Evolutionary conservation across 2,329 filamentous ascomycete genomes (phyloP).

Genomic region (Penicillium janthinellum): DNA sequence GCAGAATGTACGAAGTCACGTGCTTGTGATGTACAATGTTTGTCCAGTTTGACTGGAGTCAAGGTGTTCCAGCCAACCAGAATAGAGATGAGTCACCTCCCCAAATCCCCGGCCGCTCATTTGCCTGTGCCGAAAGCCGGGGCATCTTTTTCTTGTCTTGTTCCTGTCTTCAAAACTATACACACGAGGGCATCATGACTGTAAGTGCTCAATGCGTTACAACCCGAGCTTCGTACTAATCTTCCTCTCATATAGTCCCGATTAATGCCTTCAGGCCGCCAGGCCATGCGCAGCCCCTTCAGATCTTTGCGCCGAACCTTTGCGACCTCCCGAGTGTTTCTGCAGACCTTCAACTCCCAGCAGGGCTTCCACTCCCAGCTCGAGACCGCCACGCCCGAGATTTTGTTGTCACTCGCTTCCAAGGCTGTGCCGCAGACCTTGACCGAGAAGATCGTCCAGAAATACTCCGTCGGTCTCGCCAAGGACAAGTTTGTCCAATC

Average conservation of each 20-base stretch:
- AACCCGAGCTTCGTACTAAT: neutral
- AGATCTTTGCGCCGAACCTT: slow-evolving; percentile 32
- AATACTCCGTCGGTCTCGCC: slow-evolving; percentile 73
- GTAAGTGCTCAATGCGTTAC: slow-evolving; percentile 9
- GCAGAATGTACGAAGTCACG: neutral
- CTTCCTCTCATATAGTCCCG: slow-evolving; percentile 16
- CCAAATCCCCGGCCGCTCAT: slow-evolving; percentile 18
- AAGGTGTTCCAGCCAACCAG: slow-evolving; percentile 6
- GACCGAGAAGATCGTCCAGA: slow-evolving; percentile 90
- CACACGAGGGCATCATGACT: slow-evolving; percentile 18
- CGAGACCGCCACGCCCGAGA: slow-evolving; percentile 65
- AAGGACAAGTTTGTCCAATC: slow-evolving; percentile 72
- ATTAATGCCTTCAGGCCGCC: slow-evolving; percentile 23
- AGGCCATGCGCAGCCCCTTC: slow-evolving; percentile 28
- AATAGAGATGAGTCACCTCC: slow-evolving; percentile 16
- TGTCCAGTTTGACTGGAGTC: slow-evolving; percentile 12
- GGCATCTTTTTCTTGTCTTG: slow-evolving; percentile 8
- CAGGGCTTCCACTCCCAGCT: slow-evolving; percentile 67
- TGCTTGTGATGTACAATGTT: slow-evolving; percentile 1
- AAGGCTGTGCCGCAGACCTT: slow-evolving; percentile 68
- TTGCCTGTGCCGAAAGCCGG: slow-evolving; percentile 22
- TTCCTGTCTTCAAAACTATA: slow-evolving; percentile 2
- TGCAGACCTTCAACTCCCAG: slow-evolving; percentile 30
- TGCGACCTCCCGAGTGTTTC: slow-evolving; percentile 31
- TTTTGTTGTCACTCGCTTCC: slow-evolving; percentile 70